These are phyloP conservation scores for Vaccinium corymbosum DNA, from an alignment of 148 eudicot species.

Conservation along the genomic window DNA sequence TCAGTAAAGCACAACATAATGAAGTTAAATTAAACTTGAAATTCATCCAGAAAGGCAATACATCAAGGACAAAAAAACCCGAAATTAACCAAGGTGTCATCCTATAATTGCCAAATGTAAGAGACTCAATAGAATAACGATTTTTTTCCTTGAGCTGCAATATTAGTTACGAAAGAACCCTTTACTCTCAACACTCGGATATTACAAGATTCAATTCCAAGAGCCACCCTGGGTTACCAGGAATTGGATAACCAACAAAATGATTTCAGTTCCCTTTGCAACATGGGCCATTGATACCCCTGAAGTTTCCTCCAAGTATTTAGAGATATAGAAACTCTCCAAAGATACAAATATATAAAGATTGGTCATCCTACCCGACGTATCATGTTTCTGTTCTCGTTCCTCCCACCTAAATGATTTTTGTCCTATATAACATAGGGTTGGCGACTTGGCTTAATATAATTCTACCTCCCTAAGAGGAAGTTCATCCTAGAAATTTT, in stretches of 20 bases:
- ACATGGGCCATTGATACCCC: too few relatives aligned
- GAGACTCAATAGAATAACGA: not conserved
- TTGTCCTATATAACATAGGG: not conserved
- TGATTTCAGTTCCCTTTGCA: not conserved
- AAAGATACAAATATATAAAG: too few relatives aligned
- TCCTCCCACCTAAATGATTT: not conserved
- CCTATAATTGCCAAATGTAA: not conserved
- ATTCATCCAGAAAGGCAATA: not conserved
- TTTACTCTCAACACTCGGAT: too few relatives aligned
- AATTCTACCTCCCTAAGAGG: not conserved
- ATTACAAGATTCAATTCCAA: too few relatives aligned
- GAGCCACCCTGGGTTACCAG: slow-evolving; percentile 1
- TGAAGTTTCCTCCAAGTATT: too few relatives aligned
- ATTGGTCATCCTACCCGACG: too few relatives aligned
- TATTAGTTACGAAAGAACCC: too few relatives aligned
- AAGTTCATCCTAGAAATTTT: not conserved
- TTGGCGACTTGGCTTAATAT: not conserved
- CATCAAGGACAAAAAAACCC: not conserved
- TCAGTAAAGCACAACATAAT: not conserved
- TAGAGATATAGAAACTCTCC: too few relatives aligned
- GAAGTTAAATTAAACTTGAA: not conserved
- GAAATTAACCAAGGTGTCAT: not conserved
- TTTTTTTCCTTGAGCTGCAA: too few relatives aligned
- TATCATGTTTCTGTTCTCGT: not conserved
- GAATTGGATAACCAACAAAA: not conserved